These are phyloP conservation scores for Populus hybrid DNA, from an alignment of 441 rosid genomes.

Conservation along the genomic window DNA sequence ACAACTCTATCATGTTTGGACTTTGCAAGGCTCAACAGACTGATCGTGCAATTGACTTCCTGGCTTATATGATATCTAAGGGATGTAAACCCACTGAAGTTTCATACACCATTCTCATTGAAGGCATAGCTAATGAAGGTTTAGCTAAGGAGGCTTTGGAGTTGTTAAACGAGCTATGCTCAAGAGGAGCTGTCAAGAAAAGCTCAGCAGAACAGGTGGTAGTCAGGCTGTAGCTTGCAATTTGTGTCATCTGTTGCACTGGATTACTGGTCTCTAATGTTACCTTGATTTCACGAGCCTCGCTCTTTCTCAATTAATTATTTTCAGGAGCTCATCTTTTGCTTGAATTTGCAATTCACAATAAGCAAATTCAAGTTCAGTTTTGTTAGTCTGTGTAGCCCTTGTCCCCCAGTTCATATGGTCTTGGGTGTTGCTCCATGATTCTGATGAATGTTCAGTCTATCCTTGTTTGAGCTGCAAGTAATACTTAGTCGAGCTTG, in stretches of 20 bases:
- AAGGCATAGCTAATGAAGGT: conserved; percentile 85
- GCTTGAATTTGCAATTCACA: neutral
- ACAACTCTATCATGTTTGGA: conserved; percentile 69
- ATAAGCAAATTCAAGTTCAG: conserved; percentile 15
- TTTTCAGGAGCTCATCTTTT: neutral
- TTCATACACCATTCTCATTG: conserved; percentile 75
- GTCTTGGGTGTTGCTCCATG: neutral
- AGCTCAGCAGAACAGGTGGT: conserved; percentile 76
- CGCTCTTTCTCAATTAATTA: neutral
- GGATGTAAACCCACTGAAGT: conserved; percentile 79
- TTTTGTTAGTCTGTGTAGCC: conserved; percentile 11
- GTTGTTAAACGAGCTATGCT: conserved; percentile 61
- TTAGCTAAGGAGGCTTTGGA: conserved; percentile 73
- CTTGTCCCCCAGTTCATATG: neutral
- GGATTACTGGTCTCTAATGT: conserved; percentile 8
- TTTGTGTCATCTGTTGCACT: neutral
- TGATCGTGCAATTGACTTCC: conserved; percentile 80
- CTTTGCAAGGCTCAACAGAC: conserved; percentile 75
- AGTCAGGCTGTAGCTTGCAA: conserved; percentile 53
- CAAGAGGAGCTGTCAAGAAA: conserved; percentile 65
- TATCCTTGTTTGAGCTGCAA: neutral
- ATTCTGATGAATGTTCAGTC: neutral
- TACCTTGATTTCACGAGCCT: conserved; percentile 15
- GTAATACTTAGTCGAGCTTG: neutral
- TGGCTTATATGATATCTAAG: conserved; percentile 72